Evolutionary conservation across 495 filamentous ascomycete genomes (phyloP).

Genomic region (Podospora comata): DNA sequence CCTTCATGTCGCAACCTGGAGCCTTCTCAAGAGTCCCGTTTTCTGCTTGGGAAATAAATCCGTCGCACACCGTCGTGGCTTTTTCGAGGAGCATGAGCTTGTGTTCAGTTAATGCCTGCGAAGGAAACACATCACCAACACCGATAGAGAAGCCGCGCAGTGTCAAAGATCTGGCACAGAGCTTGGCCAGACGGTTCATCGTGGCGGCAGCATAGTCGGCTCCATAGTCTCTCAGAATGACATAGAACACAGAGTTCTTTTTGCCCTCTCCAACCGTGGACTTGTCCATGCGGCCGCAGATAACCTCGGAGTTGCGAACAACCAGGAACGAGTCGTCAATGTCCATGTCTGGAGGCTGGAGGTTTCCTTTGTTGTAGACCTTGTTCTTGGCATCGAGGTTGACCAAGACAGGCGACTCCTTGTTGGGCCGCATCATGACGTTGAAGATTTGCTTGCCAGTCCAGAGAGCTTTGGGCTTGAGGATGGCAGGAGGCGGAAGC

Average conservation of each 20-base stretch:
- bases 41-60: conserved; percentile 80
- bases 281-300: conserved; percentile 99
- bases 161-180: conserved; percentile 83
- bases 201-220: conserved; percentile 81
- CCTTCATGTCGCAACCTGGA: conserved; percentile 82
- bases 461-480: conserved; percentile 87
- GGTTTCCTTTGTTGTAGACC: conserved; percentile 59
- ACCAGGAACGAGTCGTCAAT: conserved; percentile 84
- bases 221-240: conserved; percentile 91
- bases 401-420: conserved; percentile 70
- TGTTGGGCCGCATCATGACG: conserved; percentile 89
- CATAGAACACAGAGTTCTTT: conserved; percentile 96
- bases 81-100: conserved; percentile 73
- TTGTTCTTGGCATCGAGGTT: conserved; percentile 92
- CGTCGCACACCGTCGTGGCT: conserved; percentile 78
- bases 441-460: conserved; percentile 98
- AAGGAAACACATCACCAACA: conserved; percentile 88
- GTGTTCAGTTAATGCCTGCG: conserved; percentile 57
- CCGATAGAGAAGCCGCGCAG: conserved; percentile 95
- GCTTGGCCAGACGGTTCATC: conserved; percentile 90
- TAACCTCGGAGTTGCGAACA: conserved; percentile 92
- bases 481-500: conserved; percentile 76
- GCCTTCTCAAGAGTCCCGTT: conserved; percentile 74
- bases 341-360: conserved; percentile 66
- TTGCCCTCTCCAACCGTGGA: conserved; percentile 91